phyloP scores from a whole-genome alignment of 2,329 filamentous ascomycete species.

The Pyricularia sp. region DNA sequence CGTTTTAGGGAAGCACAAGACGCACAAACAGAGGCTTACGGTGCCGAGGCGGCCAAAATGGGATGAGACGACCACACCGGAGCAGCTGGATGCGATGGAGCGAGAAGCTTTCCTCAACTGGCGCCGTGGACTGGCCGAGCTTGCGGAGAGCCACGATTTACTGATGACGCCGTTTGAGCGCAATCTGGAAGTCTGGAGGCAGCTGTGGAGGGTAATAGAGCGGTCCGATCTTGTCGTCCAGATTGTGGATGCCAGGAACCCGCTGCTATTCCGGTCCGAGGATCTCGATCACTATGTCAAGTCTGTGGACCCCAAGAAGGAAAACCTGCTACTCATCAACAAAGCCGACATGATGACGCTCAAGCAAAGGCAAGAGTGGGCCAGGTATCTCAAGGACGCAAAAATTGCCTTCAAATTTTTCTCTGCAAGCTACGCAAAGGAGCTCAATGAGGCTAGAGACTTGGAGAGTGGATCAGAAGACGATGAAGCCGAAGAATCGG shows the following conservation, averaged over 20 bases:
- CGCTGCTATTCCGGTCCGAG: conserved; percentile 83
- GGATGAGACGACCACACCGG: conserved; percentile 73
- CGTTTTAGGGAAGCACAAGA: conserved; percentile 66
- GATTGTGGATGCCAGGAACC: conserved; percentile 95
- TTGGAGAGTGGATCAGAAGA: conserved; percentile 31
- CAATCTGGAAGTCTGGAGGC: conserved; percentile 94
- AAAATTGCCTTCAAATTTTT: conserved; percentile 92
- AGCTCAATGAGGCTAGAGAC: conserved; percentile 64
- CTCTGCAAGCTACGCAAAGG: conserved; percentile 83
- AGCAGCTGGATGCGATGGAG: conserved; percentile 69
- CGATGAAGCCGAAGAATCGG: conserved; percentile 16
- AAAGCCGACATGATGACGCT: conserved; percentile 98
- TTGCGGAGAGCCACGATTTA: conserved; percentile 87
- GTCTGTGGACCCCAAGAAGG: conserved; percentile 75
- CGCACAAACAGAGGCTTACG: conserved; percentile 66
- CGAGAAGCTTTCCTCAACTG: conserved; percentile 72
- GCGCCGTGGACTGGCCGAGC: conserved; percentile 78
- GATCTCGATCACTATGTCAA: conserved; percentile 92
- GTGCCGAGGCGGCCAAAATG: conserved; percentile 83
- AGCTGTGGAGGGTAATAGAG: conserved; percentile 96
- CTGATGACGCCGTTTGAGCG: conserved; percentile 97
- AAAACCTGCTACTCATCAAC: conserved; percentile 88
- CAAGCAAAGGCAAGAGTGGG: conserved; percentile 72
- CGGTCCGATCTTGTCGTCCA: conserved; percentile 90
- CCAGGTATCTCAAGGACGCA: conserved; percentile 66